phyloP scores from a whole-genome alignment of 2,329 filamentous ascomycete species.

The Pseudofabraea citricarpa region DNA sequence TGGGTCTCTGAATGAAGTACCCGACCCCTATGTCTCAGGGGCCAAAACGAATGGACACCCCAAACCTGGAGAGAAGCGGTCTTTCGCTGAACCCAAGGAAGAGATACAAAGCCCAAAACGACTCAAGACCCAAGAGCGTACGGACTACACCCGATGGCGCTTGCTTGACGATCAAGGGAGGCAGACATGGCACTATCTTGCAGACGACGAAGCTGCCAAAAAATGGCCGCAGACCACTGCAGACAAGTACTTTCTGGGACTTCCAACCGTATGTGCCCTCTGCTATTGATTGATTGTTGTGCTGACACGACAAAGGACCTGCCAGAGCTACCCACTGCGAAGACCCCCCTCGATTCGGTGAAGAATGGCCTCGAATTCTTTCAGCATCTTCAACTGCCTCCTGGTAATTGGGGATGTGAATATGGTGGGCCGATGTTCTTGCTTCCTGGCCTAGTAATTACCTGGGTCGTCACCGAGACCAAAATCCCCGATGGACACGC shows the following conservation, averaged over 20 bases:
- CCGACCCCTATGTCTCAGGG: too few relatives aligned
- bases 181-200: conserved; percentile 91
- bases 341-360: conserved; percentile 71
- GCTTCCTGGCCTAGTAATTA: conserved; percentile 76
- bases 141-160: conserved; percentile 80
- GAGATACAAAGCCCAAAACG: conserved; percentile 30
- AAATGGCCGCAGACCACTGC: conserved; percentile 81
- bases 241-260: conserved; percentile 84
- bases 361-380: conserved; percentile 85
- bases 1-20: too few relatives aligned
- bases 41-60: neutral
- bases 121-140: conserved; percentile 51
- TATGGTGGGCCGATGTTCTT: conserved; percentile 98
- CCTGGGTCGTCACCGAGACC: conserved; percentile 86
- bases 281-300: neutral
- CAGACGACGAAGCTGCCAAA: conserved; percentile 62
- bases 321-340: conserved; percentile 65
- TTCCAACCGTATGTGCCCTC: conserved; percentile 61
- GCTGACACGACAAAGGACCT: conserved; percentile 51
- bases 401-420: conserved; percentile 94
- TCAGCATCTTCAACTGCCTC: conserved; percentile 79
- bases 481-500: conserved; percentile 75
- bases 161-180: conserved; percentile 76
- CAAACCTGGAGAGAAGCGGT: conserved; percentile 15
- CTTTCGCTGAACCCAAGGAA: conserved; percentile 9